These are phyloP conservation scores for Camellia japonica DNA, from an alignment of 148 eudicot species.

Conservation along the genomic window DNA sequence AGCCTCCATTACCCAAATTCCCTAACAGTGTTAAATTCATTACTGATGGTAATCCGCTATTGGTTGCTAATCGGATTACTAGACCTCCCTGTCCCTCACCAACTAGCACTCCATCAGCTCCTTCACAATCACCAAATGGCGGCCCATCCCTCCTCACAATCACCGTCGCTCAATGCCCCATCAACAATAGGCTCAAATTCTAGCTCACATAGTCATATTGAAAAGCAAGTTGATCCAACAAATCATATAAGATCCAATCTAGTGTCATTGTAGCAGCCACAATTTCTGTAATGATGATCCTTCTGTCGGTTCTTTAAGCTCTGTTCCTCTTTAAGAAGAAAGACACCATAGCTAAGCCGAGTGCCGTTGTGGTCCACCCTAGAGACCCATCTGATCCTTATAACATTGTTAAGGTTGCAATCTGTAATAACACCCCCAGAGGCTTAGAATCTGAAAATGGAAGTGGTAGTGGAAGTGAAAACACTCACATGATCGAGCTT, in stretches of 20 bases:
- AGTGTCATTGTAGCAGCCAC: conserved; percentile 24
- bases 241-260: conserved; percentile 25
- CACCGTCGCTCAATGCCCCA: conserved; percentile 19
- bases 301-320: conserved; percentile 26
- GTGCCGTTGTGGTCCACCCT: conserved; percentile 50
- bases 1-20: conserved; percentile 62
- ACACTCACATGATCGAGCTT: conserved; percentile 43
- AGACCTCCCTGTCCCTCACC: conserved; percentile 15
- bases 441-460: conserved; percentile 26
- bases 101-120: conserved; percentile 23
- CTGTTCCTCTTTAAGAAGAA: conserved; percentile 38
- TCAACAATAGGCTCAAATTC: conserved; percentile 20
- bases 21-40: conserved; percentile 40
- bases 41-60: conserved; percentile 46
- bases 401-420: conserved; percentile 46
- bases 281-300: conserved; percentile 18
- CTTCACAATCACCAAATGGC: conserved; percentile 22
- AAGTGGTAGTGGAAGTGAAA: conserved; percentile 21
- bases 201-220: conserved; percentile 12
- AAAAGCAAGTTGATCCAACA: background rate
- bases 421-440: conserved; percentile 29
- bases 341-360: conserved; percentile 18
- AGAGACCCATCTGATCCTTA: conserved; percentile 42
- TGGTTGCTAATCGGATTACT: conserved; percentile 21
- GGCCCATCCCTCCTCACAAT: conserved; percentile 13